Percentiles rank a stretch among this genome's conserved stretches.
Evolutionary conservation across 371 early-diverging fungal genomes (phyloP).

Genomic region (Apophysomyces sp.): DNA sequence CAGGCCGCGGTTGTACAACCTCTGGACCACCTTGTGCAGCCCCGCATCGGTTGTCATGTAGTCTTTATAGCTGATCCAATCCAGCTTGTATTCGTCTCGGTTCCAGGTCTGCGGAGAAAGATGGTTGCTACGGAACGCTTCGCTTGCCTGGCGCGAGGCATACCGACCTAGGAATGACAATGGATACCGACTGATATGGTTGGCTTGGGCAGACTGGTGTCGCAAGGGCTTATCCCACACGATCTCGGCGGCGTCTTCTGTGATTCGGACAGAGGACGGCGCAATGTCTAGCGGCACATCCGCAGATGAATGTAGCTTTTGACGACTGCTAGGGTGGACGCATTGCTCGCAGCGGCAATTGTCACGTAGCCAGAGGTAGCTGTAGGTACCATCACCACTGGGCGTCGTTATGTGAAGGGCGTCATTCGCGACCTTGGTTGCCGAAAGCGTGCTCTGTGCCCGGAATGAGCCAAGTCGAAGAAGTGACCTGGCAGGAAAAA

Average conservation of each 20-base stretch:
- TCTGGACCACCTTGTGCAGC: slow-evolving; percentile 52
- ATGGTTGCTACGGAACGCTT: slow-evolving; percentile 38
- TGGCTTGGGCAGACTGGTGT: slow-evolving; percentile 20
- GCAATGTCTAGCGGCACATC: slow-evolving; percentile 62
- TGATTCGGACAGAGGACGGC: slow-evolving; percentile 26
- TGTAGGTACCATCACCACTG: slow-evolving; percentile 30
- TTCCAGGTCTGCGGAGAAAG: slow-evolving; percentile 52
- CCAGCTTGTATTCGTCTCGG: slow-evolving; percentile 35
- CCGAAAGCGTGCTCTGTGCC: background rate
- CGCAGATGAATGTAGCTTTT: slow-evolving; percentile 82
- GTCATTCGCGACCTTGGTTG: background rate
- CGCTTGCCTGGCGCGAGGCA: slow-evolving; percentile 22
- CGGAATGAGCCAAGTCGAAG: background rate
- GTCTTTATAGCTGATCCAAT: slow-evolving; percentile 63
- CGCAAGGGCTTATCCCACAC: slow-evolving; percentile 42
- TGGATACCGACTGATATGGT: slow-evolving; percentile 48
- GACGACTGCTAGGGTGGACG: slow-evolving; percentile 72
- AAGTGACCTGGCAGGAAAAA: background rate
- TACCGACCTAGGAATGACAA: slow-evolving; percentile 38
- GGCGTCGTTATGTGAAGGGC: background rate
- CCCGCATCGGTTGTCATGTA: slow-evolving; percentile 64
- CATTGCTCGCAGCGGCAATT: slow-evolving; percentile 77
- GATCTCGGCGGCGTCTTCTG: slow-evolving; percentile 34
- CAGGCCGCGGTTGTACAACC: slow-evolving; percentile 71
- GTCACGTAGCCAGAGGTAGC: slow-evolving; percentile 80